phyloP scores from a whole-genome alignment of 768 basidiomycete species.

The Leccinellum luteum region DNA sequence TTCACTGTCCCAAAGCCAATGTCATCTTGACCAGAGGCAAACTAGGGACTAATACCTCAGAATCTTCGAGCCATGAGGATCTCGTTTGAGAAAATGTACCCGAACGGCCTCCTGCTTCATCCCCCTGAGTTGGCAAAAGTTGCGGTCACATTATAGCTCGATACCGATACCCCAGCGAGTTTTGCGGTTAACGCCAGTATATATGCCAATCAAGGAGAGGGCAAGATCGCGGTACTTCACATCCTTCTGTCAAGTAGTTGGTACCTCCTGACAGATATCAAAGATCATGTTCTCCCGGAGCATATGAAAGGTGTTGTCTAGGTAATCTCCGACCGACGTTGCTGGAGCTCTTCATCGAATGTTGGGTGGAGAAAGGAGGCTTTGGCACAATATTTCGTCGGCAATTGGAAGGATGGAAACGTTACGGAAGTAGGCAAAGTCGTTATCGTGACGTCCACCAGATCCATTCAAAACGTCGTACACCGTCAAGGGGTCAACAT shows the following conservation, averaged over 20 bases:
- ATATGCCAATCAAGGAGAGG: conserved; percentile 36
- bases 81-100: conserved; percentile 33
- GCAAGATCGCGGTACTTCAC: conserved; percentile 36
- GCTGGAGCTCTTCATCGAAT: conserved; percentile 19
- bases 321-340: conserved; percentile 39
- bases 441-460: conserved; percentile 71
- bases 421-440: conserved; percentile 52
- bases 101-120: conserved; percentile 29
- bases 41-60: conserved; percentile 54
- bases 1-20: conserved; percentile 54
- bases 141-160: conserved; percentile 32
- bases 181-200: conserved; percentile 23
- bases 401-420: conserved; percentile 63
- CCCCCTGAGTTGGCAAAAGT: conserved; percentile 36
- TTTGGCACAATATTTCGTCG: conserved; percentile 49
- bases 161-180: conserved; percentile 45
- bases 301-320: conserved; percentile 67
- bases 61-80: conserved; percentile 32
- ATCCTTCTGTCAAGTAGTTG: conserved; percentile 37
- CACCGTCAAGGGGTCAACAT: conserved; percentile 12
- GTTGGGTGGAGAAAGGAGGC: conserved; percentile 44
- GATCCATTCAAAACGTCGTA: conserved; percentile 32
- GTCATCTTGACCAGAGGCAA: conserved; percentile 43
- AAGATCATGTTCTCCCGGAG: conserved; percentile 62
- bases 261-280: conserved; percentile 54